phyloP scores from a whole-genome alignment of 441 rosid genomes.

The Raphanus hybrid region DNA sequence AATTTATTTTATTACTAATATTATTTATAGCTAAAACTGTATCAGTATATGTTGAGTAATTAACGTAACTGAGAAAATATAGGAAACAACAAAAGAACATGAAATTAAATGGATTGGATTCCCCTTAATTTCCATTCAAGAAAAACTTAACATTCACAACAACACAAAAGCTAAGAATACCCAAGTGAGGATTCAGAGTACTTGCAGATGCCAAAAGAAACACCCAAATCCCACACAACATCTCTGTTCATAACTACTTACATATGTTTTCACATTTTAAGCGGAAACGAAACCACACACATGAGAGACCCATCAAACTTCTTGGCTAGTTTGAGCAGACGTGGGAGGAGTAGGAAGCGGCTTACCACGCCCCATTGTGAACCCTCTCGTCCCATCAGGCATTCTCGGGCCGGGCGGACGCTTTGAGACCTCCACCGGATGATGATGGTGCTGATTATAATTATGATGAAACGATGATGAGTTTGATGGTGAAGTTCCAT shows the following conservation, averaged over 20 bases:
- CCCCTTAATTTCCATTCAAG: not conserved
- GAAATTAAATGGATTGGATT: not conserved
- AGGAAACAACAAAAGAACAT: no score
- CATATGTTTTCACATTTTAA: conserved; percentile 23
- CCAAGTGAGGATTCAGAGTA: conserved; percentile 16
- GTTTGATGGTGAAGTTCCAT: conserved; percentile 55
- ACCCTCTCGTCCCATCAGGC: conserved; percentile 98
- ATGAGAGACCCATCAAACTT: conserved; percentile 23
- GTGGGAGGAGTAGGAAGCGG: conserved; percentile 39
- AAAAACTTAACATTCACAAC: not conserved
- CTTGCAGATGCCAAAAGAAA: conserved; percentile 10
- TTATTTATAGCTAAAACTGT: no score
- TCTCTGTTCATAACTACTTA: not conserved
- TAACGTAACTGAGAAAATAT: no score
- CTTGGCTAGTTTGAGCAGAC: conserved; percentile 23
- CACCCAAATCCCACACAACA: conserved; percentile 29
- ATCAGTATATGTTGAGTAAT: no score
- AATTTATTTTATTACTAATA: no score
- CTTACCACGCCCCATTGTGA: conserved; percentile 87
- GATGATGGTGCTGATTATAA: conserved; percentile 36
- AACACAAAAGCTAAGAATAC: conserved; percentile 4
- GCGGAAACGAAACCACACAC: conserved; percentile 4
- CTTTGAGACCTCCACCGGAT: conserved; percentile 54
- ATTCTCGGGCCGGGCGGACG: conserved; percentile 96
- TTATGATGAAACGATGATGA: conserved; percentile 47